These are phyloP conservation scores for Bipolaris zeicola DNA, from an alignment of 2,329 filamentous ascomycete genomes.

Conservation along the genomic window DNA sequence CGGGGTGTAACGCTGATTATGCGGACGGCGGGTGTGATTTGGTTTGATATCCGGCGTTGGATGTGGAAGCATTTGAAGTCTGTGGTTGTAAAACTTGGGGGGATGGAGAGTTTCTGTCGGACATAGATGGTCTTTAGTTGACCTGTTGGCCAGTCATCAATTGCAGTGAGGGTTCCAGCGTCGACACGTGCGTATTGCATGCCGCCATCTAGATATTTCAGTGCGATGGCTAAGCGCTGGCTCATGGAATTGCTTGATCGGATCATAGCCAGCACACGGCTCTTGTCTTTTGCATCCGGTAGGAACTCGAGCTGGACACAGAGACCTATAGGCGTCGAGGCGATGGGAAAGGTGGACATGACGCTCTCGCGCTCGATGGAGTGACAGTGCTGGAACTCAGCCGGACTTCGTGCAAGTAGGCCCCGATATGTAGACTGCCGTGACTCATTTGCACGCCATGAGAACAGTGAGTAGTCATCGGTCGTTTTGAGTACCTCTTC, in stretches of 20 bases:
- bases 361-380: slow-evolving; percentile 30
- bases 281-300: slow-evolving; percentile 21
- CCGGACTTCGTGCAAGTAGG: slow-evolving; percentile 30
- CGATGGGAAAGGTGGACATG: slow-evolving; percentile 25
- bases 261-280: slow-evolving; percentile 24
- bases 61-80: slow-evolving; percentile 31
- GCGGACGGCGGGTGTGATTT: slow-evolving; percentile 22
- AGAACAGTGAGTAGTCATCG: slow-evolving; percentile 37
- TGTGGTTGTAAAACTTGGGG: slow-evolving; percentile 25
- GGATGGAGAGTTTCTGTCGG: slow-evolving; percentile 29
- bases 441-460: slow-evolving; percentile 25
- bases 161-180: slow-evolving; percentile 60
- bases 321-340: slow-evolving; percentile 29
- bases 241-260: slow-evolving; percentile 29
- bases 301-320: slow-evolving; percentile 33
- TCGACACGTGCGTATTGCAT: slow-evolving; percentile 45
- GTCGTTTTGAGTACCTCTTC: slow-evolving; percentile 37
- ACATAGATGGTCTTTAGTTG: slow-evolving; percentile 32
- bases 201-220: slow-evolving; percentile 28
- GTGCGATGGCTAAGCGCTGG: slow-evolving; percentile 30
- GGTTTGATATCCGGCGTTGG: slow-evolving; percentile 22
- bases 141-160: slow-evolving; percentile 46
- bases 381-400: slow-evolving; percentile 28
- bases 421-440: slow-evolving; percentile 30
- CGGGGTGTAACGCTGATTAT: slow-evolving; percentile 25